Conservation (phyloP, 805 yeast species). For the Metschnikowia gruessii region DNA sequence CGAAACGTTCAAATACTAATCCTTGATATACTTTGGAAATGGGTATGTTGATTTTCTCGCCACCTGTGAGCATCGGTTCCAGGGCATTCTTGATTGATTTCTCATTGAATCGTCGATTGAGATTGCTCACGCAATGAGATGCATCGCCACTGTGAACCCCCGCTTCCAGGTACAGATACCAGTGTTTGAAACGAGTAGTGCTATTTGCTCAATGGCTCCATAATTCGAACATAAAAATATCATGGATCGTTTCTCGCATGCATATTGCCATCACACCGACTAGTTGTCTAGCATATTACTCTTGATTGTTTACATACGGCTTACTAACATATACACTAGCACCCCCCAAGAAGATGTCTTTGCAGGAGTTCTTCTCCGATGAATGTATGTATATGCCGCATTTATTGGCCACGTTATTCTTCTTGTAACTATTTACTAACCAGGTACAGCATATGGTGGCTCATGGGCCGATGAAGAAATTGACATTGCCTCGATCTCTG, state of each 20-base stretch:
- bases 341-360: constrained; percentile 46
- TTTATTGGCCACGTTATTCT: too few species aligned
- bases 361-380: constrained; percentile 45
- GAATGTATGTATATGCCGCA: constrained; percentile 36
- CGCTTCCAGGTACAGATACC: not conserved
- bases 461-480: constrained; percentile 49
- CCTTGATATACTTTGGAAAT: not conserved
- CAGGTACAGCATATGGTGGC: constrained; percentile 39
- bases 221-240: too few species aligned
- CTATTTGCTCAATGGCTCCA: too few species aligned
- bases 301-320: not conserved
- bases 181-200: not conserved
- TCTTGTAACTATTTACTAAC: constrained; percentile 19
- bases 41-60: not conserved
- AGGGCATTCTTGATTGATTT: too few species aligned
- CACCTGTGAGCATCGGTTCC: too few species aligned
- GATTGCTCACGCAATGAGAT: not conserved
- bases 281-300: too few species aligned
- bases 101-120: too few species aligned
- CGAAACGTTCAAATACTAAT: not conserved
- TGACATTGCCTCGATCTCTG: constrained; percentile 44
- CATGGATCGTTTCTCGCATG: too few species aligned
- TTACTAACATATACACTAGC: constrained; percentile 22
- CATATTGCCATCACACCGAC: too few species aligned
- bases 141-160: not conserved